Conservation (phyloP, 2,329 filamentous ascomycete genomes). For the Bimuria novae-zelandiae region DNA sequence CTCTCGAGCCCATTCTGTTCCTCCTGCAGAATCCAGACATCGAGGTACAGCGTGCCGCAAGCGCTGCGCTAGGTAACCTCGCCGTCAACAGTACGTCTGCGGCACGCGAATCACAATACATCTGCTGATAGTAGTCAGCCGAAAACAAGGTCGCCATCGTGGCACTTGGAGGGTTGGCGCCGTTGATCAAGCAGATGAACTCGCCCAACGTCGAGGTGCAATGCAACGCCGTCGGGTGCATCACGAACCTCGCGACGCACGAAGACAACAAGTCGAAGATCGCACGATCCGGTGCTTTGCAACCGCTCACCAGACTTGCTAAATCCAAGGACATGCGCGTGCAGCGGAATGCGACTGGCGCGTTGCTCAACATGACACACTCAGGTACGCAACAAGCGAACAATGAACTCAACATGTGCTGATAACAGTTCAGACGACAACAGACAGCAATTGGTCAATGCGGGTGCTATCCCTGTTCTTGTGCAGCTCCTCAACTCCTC, state of each 20-base stretch:
- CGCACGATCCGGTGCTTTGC: constrained; percentile 88
- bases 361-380: constrained; percentile 98
- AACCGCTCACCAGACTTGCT: constrained; percentile 85
- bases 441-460: constrained; percentile 93
- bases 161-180: constrained; percentile 83
- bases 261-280: constrained; percentile 99
- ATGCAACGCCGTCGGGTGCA: constrained; percentile 98
- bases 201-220: constrained; percentile 97
- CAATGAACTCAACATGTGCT: constrained; percentile 17
- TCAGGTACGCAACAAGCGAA: constrained; percentile 67
- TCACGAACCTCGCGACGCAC: constrained; percentile 96
- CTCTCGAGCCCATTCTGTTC: constrained; percentile 93
- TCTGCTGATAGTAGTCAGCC: constrained; percentile 61
- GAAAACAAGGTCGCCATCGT: constrained; percentile 99
- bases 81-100: constrained; percentile 82
- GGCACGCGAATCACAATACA: constrained; percentile 3
- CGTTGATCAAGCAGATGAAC: constrained; percentile 97
- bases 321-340: constrained; percentile 99
- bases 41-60: constrained; percentile 94
- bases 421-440: constrained; percentile 75
- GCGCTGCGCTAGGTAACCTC: constrained; percentile 91
- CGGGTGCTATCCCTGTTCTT: constrained; percentile 95
- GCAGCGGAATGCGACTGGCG: constrained; percentile 94
- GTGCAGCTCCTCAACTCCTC: constrained; percentile 91
- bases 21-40: constrained; percentile 94